Conservation (phyloP, 805 yeast genomes). For the Lachancea quebecensis region DNA sequence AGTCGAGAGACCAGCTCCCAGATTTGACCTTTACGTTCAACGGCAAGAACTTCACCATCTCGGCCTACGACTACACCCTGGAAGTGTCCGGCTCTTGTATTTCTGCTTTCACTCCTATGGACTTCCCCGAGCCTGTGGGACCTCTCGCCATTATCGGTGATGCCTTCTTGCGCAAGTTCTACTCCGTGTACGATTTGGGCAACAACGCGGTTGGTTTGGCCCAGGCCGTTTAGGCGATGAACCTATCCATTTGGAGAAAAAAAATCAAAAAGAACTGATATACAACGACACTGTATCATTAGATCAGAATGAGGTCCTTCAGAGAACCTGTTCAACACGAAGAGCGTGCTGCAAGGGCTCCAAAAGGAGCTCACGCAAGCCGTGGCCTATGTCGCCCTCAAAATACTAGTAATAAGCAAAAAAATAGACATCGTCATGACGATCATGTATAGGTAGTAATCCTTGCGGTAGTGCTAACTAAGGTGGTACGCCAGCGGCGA, state of each 20-base stretch:
- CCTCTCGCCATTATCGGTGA: constrained; percentile 96
- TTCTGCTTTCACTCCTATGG: constrained; percentile 95
- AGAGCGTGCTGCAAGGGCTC: no score
- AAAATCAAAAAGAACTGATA: background rate
- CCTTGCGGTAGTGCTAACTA: no score
- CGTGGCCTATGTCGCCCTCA: no score
- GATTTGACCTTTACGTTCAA: constrained; percentile 85
- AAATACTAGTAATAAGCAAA: no score
- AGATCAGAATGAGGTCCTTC: background rate
- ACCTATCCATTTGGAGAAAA: background rate
- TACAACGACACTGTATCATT: background rate
- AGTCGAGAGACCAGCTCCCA: constrained; percentile 72
- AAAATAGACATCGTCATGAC: no score
- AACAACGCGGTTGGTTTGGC: constrained; percentile 95
- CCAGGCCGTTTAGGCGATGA: constrained; percentile 43
- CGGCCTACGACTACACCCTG: constrained; percentile 86
- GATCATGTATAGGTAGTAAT: no score
- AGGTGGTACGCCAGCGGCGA: no score
- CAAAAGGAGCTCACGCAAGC: no score
- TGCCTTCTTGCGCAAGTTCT: constrained; percentile 91
- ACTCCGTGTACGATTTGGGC: constrained; percentile 88
- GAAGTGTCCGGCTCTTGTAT: constrained; percentile 94
- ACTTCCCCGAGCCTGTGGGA: constrained; percentile 94
- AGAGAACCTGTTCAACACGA: no score
- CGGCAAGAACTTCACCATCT: constrained; percentile 86